A percentile compares a stretch with the other conserved stretches of the same genome.
Conservation (phyloP, 495 filamentous ascomycete genomes). For the Xylaria acuta region DNA sequence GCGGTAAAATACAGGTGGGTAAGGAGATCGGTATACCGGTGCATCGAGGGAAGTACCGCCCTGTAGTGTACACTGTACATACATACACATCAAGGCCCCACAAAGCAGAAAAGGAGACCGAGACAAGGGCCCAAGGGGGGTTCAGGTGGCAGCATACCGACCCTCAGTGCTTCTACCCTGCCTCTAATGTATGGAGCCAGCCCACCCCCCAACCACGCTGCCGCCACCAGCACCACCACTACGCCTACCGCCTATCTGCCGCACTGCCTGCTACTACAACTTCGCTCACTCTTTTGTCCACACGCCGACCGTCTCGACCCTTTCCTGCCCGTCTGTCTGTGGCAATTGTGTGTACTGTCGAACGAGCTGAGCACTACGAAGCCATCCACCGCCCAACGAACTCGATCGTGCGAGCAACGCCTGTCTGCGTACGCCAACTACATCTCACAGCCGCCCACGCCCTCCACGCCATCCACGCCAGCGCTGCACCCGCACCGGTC, state of each 20-base stretch:
- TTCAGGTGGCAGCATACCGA: conserved; percentile 12
- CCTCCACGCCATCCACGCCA: conserved; percentile 1
- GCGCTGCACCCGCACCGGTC: not conserved
- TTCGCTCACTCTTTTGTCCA: conserved; percentile 17
- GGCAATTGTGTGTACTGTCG: not conserved
- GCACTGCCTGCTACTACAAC: conserved; percentile 11
- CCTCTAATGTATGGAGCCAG: not conserved
- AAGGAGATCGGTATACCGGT: not conserved
- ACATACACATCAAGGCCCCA: too few species aligned
- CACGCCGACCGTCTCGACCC: conserved; percentile 15
- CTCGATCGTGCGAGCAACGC: not conserved
- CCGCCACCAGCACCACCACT: conserved; percentile 14
- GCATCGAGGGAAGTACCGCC: not conserved
- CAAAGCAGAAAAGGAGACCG: conserved; percentile 26
- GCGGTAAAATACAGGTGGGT: not conserved
- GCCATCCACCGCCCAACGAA: not conserved
- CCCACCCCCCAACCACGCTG: conserved; percentile 21
- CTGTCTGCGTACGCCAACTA: not conserved
- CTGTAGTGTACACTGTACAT: not conserved
- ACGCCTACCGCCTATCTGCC: not conserved
- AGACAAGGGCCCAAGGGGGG: conserved; percentile 10
- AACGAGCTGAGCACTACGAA: not conserved
- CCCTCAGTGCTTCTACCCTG: not conserved
- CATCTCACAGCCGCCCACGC: not conserved
- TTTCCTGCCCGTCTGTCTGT: not conserved